phyloP scores from a whole-genome alignment of 768 basidiomycete genomes.

The Exsudoporus frostii region DNA sequence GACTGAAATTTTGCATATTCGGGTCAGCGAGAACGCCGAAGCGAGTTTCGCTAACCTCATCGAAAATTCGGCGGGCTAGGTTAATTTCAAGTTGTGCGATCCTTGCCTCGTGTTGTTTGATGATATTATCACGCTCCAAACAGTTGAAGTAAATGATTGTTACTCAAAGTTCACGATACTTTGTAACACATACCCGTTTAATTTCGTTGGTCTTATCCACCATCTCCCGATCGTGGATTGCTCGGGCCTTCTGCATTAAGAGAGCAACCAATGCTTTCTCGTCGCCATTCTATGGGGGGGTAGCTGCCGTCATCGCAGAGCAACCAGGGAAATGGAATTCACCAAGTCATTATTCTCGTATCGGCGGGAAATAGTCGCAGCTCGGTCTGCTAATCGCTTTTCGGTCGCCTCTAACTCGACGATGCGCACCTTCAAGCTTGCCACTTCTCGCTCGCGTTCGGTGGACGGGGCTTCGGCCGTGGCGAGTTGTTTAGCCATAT shows the following conservation, averaged over 20 bases:
- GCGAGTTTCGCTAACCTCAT: conserved; percentile 22
- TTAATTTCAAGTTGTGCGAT: conserved; percentile 45
- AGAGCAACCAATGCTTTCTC: conserved; percentile 50
- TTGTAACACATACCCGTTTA: conserved; percentile 39
- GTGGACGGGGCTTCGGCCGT: conserved; percentile 20
- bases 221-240: conserved; percentile 50
- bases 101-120: conserved; percentile 41
- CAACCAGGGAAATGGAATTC: conserved; percentile 13
- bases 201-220: conserved; percentile 57
- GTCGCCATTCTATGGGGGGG: conserved; percentile 39
- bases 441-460: conserved; percentile 31
- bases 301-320: conserved; percentile 13
- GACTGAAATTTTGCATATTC: conserved; percentile 13
- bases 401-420: conserved; percentile 28
- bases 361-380: conserved; percentile 32
- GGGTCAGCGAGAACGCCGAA: conserved; percentile 15
- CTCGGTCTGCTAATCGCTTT: conserved; percentile 27
- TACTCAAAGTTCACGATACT: conserved; percentile 1
- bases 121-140: conserved; percentile 46
- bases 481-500: conserved; percentile 23
- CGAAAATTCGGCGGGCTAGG: conserved; percentile 44
- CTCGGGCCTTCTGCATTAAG: conserved; percentile 43
- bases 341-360: conserved; percentile 50
- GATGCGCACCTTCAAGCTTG: conserved; percentile 18
- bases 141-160: conserved; percentile 4